These are phyloP conservation scores for Ogataea philodendri DNA, from an alignment of 805 yeast species.

Conservation along the genomic window DNA sequence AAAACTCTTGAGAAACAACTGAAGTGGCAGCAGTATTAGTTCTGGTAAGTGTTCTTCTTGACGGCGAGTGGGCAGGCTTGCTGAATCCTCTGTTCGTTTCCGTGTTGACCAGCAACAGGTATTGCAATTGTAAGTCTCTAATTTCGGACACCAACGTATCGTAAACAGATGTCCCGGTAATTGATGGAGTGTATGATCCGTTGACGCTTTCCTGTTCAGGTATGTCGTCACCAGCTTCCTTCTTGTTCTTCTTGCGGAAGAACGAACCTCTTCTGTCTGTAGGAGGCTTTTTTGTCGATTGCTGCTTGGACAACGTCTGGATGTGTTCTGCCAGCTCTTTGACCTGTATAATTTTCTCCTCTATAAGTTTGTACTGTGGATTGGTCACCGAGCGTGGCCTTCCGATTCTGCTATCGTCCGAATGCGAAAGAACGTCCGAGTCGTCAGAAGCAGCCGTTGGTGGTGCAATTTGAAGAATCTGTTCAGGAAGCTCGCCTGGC, in stretches of 20 bases:
- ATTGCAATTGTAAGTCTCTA: conserved; percentile 27
- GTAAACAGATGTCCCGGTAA: conserved; percentile 8
- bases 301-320: conserved; percentile 9
- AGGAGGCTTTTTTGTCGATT: conserved; percentile 9
- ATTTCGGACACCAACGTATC: conserved; percentile 19
- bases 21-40: conserved; percentile 33
- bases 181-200: neutral
- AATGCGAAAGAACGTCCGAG: neutral
- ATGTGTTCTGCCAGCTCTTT: conserved; percentile 18
- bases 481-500: conserved; percentile 1
- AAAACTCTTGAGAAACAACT: conserved; percentile 51
- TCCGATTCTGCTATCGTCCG: conserved; percentile 22
- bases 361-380: conserved; percentile 18
- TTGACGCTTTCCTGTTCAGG: neutral
- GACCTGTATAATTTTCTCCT: conserved; percentile 19
- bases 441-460: conserved; percentile 5
- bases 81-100: conserved; percentile 25
- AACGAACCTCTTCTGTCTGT: conserved; percentile 21
- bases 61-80: conserved; percentile 20
- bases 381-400: conserved; percentile 11
- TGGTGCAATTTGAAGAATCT: conserved; percentile 2
- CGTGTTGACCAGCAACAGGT: conserved; percentile 21
- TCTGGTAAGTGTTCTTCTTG: conserved; percentile 27
- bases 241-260: conserved; percentile 27
- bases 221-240: conserved; percentile 11